Percentiles rank a stretch among this genome's conserved stretches.
Conservation (phyloP, 139 green algal species). For the Haematococcus lacustris region DNA sequence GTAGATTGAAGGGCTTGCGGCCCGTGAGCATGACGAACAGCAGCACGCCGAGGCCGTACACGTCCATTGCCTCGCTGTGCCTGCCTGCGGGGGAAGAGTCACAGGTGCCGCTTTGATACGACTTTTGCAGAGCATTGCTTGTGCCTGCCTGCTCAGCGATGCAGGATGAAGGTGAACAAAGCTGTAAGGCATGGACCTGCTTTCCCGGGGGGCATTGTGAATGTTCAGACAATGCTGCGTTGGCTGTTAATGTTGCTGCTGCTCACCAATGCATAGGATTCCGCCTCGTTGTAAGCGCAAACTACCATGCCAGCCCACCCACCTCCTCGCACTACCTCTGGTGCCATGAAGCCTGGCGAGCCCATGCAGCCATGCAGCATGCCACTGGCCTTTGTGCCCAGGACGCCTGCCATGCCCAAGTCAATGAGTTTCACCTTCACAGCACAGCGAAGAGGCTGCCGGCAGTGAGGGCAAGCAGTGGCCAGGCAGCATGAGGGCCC, state of each 20-base stretch:
- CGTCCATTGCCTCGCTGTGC: conserved; percentile 6
- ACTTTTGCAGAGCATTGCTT: background rate
- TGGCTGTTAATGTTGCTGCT: background rate
- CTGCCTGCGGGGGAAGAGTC: background rate
- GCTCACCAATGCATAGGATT: background rate
- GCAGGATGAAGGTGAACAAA: background rate
- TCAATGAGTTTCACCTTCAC: conserved; percentile 43
- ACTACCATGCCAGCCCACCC: background rate
- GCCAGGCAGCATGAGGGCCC: no score
- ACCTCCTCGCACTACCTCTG: conserved; percentile 22
- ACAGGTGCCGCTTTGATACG: background rate
- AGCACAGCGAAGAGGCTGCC: no score
- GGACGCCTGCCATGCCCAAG: conserved; percentile 38
- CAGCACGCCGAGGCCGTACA: conserved; percentile 40
- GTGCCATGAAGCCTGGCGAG: conserved; percentile 43
- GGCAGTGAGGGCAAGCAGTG: no score
- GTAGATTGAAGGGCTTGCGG: conserved; percentile 32
- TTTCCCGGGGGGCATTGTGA: background rate
- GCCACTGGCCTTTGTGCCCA: background rate
- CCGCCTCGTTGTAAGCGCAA: background rate
- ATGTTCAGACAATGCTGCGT: background rate
- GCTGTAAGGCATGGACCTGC: background rate
- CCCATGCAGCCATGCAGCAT: conserved; percentile 26
- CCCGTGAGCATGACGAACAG: conserved; percentile 47
- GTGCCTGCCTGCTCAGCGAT: background rate